A percentile compares a stretch with the other conserved stretches of the same genome.
These are phyloP conservation scores for Fusarium ramigenum DNA, from an alignment of 2,329 filamentous ascomycete species.

Conservation along the genomic window DNA sequence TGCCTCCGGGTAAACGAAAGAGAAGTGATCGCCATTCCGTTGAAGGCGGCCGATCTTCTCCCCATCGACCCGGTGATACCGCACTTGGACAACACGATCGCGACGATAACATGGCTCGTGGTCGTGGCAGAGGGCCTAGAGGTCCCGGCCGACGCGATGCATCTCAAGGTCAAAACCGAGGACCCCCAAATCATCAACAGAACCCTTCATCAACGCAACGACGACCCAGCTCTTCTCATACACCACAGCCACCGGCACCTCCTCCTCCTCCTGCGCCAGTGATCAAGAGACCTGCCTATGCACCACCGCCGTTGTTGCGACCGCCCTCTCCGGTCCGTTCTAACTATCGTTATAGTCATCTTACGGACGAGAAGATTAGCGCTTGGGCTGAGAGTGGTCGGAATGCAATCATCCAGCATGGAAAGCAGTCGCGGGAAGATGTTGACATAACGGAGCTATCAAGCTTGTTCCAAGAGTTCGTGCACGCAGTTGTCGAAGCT, in stretches of 20 bases:
- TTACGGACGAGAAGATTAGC: conserved; percentile 75
- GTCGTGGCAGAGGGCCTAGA: conserved; percentile 59
- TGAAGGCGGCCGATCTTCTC: conserved; percentile 65
- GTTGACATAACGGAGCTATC: conserved; percentile 76
- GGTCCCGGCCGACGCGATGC: conserved; percentile 63
- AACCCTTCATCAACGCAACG: conserved; percentile 38
- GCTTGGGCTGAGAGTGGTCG: conserved; percentile 76
- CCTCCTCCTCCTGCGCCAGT: conserved; percentile 34
- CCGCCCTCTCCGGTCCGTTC: conserved; percentile 50
- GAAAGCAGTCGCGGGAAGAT: conserved; percentile 70
- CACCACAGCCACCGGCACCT: conserved; percentile 1
- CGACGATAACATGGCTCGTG: conserved; percentile 58
- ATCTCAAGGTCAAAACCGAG: conserved; percentile 49
- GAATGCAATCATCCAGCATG: conserved; percentile 72
- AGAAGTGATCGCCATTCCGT: conserved; percentile 60
- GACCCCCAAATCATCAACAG: conserved; percentile 38
- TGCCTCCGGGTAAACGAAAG: conserved; percentile 68
- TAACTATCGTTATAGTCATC: conserved; percentile 76
- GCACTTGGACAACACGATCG: conserved; percentile 66
- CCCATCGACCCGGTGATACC: conserved; percentile 69
- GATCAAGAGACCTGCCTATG: conserved; percentile 31
- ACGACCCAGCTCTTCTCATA: conserved; percentile 36
- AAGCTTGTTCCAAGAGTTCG: conserved; percentile 84
- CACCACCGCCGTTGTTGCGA: conserved; percentile 35
- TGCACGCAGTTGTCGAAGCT: conserved; percentile 76